Evolutionary conservation across 202 grass and related monocot species (phyloP).

Genomic region (Carex sylvatica): DNA sequence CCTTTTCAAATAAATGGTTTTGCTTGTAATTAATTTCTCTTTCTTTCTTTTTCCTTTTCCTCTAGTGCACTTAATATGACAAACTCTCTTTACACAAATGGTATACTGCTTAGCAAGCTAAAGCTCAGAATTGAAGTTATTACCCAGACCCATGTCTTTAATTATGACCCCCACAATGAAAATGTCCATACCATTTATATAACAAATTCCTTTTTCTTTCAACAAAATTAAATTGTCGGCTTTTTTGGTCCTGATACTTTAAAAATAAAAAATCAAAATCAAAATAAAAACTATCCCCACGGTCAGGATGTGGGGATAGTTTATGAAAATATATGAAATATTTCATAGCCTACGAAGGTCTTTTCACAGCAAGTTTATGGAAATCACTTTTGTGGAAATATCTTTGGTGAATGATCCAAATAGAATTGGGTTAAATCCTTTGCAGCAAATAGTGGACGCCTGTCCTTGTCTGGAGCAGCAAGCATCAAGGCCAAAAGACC

Average conservation of each 20-base stretch:
- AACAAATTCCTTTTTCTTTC: too few relatives aligned
- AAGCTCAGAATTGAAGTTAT: too few relatives aligned
- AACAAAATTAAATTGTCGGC: too few relatives aligned
- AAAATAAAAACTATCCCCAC: not conserved
- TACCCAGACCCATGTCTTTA: too few relatives aligned
- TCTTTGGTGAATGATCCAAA: slow-evolving; percentile 48
- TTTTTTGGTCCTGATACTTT: too few relatives aligned
- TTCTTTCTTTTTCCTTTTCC: not conserved
- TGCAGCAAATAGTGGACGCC: slow-evolving; percentile 47
- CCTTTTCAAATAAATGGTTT: not conserved
- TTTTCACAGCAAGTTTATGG: not conserved
- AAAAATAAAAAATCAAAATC: too few relatives aligned
- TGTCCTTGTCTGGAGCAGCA: slow-evolving; percentile 38
- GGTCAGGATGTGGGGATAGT: too few relatives aligned
- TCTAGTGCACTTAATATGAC: not conserved
- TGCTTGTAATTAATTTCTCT: not conserved
- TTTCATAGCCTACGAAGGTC: not conserved
- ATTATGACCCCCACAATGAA: too few relatives aligned
- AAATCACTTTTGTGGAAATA: slow-evolving; percentile 65
- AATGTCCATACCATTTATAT: too few relatives aligned
- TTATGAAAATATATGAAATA: too few relatives aligned
- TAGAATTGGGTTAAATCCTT: slow-evolving; percentile 59
- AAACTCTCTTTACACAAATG: not conserved
- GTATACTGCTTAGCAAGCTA: not conserved
- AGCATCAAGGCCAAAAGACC: slow-evolving; percentile 63